A percentile compares a stretch with the other conserved stretches of the same genome.
These are phyloP conservation scores for Diplocarpon mali DNA, from an alignment of 2,329 filamentous ascomycete species.

Conservation along the genomic window DNA sequence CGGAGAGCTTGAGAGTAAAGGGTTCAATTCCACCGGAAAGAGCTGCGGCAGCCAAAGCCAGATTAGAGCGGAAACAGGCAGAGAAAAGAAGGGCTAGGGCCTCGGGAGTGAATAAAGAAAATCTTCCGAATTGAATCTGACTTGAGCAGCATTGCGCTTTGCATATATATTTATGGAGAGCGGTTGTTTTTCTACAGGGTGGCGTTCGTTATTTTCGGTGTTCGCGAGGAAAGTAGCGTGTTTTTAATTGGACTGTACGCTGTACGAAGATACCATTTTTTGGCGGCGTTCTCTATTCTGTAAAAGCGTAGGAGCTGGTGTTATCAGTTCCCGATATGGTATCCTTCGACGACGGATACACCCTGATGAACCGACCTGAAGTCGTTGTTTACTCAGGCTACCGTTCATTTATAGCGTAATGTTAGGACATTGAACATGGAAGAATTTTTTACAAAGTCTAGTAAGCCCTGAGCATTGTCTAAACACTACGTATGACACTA, in stretches of 20 bases:
- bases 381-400: too few relatives aligned
- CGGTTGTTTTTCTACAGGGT: background rate
- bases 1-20: slow-evolving; percentile 15
- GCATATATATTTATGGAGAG: background rate
- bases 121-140: slow-evolving; percentile 11
- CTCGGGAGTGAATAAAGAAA: slow-evolving; percentile 18
- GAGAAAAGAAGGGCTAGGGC: slow-evolving; percentile 20
- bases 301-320: slow-evolving; percentile 8
- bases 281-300: slow-evolving; percentile 1
- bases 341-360: background rate
- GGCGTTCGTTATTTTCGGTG: background rate
- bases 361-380: background rate
- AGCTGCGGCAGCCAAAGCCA: slow-evolving; percentile 26
- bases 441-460: too few relatives aligned
- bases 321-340: background rate
- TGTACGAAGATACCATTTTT: slow-evolving; percentile 4
- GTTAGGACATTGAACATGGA: too few relatives aligned
- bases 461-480: too few relatives aligned
- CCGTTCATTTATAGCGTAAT: too few relatives aligned
- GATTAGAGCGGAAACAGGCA: slow-evolving; percentile 25
- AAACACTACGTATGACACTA: too few relatives aligned
- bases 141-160: background rate
- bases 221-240: background rate
- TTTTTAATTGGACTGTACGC: too few relatives aligned
- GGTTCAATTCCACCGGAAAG: slow-evolving; percentile 25